Percentiles rank a stretch among this genome's conserved stretches.
phyloP scores from a whole-genome alignment of 495 filamentous ascomycete genomes.

The Aspergillus cavernicola region DNA sequence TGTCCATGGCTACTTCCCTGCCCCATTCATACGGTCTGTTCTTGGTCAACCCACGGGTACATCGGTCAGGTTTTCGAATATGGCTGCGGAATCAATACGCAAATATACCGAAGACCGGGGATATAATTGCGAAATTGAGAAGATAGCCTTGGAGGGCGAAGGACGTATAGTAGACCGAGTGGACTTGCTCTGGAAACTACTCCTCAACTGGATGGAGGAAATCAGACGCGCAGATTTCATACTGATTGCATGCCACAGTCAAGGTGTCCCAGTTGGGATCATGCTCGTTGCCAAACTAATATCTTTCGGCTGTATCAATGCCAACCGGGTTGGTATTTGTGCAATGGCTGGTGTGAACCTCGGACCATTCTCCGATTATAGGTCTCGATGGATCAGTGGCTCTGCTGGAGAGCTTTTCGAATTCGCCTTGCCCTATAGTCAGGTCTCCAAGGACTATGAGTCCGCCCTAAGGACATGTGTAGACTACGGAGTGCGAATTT shows the following conservation, averaged over 20 bases:
- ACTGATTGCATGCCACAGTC: slow-evolving; percentile 85
- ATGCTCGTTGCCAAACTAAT: slow-evolving; percentile 94
- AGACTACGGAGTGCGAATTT: slow-evolving; percentile 73
- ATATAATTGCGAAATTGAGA: slow-evolving; percentile 70
- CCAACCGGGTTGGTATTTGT: slow-evolving; percentile 71
- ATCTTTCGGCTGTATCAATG: slow-evolving; percentile 66
- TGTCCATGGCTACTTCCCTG: slow-evolving; percentile 91
- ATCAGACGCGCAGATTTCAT: slow-evolving; percentile 86
- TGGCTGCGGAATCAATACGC: slow-evolving; percentile 77
- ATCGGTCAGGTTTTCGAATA: slow-evolving; percentile 86
- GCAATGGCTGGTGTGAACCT: slow-evolving; percentile 95
- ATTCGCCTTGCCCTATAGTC: slow-evolving; percentile 74
- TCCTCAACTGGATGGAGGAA: slow-evolving; percentile 92
- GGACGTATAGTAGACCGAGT: slow-evolving; percentile 90
- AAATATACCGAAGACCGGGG: slow-evolving; percentile 71
- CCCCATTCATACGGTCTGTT: slow-evolving; percentile 74
- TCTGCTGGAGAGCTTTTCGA: slow-evolving; percentile 91
- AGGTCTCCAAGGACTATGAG: slow-evolving; percentile 78
- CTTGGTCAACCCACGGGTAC: slow-evolving; percentile 95
- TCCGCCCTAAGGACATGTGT: slow-evolving; percentile 68
- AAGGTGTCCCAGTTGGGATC: slow-evolving; percentile 89
- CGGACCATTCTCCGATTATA: slow-evolving; percentile 85
- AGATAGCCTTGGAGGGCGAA: slow-evolving; percentile 94
- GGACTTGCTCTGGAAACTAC: slow-evolving; percentile 85
- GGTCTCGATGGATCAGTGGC: slow-evolving; percentile 77